Conservation (phyloP, 2,329 filamentous ascomycete genomes). For the Neonectria punicea region DNA sequence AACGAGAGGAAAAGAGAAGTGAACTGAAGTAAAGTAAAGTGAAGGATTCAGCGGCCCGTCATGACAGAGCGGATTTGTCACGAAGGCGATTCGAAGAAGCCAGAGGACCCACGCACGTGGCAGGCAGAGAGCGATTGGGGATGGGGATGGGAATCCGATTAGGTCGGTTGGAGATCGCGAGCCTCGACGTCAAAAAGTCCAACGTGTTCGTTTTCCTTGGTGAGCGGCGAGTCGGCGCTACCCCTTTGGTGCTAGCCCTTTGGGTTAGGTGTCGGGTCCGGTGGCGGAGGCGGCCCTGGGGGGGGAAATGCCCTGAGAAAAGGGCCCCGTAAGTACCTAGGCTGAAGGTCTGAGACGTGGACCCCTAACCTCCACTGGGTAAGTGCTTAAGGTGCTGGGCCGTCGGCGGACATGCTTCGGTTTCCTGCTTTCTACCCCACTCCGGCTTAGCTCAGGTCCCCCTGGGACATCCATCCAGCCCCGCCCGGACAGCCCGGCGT, state of each 20-base stretch:
- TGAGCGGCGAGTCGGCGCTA: constrained; percentile 32
- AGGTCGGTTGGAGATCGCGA: constrained; percentile 18
- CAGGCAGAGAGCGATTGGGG: constrained; percentile 34
- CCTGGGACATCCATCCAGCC: too few species aligned
- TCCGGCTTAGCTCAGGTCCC: neutral
- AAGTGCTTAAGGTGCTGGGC: too few species aligned
- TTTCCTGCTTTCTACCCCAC: constrained; percentile 3
- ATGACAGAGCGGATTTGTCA: constrained; percentile 45
- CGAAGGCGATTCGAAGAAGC: constrained; percentile 40
- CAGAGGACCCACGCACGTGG: constrained; percentile 47
- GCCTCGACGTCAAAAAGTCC: constrained; percentile 38
- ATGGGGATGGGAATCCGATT: constrained; percentile 23
- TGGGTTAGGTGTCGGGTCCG: constrained; percentile 21
- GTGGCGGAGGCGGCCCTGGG: neutral
- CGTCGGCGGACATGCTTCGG: constrained; percentile 11
- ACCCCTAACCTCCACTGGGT: neutral
- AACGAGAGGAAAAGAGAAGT: constrained; percentile 25
- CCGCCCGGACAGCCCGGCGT: constrained; percentile 13
- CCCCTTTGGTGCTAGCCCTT: constrained; percentile 20
- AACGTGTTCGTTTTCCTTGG: constrained; percentile 46
- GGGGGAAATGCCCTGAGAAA: neutral
- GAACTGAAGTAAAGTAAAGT: too few species aligned
- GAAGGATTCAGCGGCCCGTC: constrained; percentile 38
- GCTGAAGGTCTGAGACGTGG: neutral
- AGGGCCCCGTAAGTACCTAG: neutral